phyloP scores from a whole-genome alignment of 345 rosid species.

The Erucastrum elatum region DNA sequence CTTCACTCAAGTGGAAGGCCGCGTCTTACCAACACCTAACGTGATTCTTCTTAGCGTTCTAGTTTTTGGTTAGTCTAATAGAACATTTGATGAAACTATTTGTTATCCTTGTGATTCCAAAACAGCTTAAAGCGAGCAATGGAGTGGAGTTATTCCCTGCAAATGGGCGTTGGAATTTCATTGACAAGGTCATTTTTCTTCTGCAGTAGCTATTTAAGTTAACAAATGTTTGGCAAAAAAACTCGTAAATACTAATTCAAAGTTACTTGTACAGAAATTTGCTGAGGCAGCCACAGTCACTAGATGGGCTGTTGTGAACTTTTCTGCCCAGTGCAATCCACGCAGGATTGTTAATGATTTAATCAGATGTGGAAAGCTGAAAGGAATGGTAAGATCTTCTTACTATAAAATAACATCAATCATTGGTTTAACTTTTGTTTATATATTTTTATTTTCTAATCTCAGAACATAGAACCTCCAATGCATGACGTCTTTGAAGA shows the following conservation, averaged over 20 bases:
- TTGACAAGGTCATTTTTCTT: conserved; percentile 55
- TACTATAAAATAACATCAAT: neutral
- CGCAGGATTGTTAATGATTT: conserved; percentile 46
- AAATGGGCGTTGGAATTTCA: conserved; percentile 86
- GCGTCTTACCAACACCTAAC: conserved; percentile 68
- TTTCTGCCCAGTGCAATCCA: conserved; percentile 66
- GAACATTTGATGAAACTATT: neutral
- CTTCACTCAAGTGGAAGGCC: conserved; percentile 77
- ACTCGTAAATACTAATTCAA: neutral
- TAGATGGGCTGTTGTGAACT: conserved; percentile 75
- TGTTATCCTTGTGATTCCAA: neutral
- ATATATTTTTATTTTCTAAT: neutral
- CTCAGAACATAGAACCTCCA: conserved; percentile 30
- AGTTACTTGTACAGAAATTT: conserved; percentile 50
- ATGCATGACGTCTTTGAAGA: conserved; percentile 44
- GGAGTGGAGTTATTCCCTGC: conserved; percentile 63
- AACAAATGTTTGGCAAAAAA: neutral
- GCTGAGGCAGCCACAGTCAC: conserved; percentile 58
- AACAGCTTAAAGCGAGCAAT: conserved; percentile 68
- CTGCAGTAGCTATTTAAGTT: neutral
- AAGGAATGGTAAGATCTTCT: conserved; percentile 71
- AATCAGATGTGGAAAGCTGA: conserved; percentile 56
- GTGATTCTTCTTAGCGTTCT: conserved; percentile 32
- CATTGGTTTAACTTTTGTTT: neutral
- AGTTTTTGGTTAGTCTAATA: neutral